phyloP scores from a whole-genome alignment of 2,329 filamentous ascomycete genomes.

The Monosporascus sp. region DNA sequence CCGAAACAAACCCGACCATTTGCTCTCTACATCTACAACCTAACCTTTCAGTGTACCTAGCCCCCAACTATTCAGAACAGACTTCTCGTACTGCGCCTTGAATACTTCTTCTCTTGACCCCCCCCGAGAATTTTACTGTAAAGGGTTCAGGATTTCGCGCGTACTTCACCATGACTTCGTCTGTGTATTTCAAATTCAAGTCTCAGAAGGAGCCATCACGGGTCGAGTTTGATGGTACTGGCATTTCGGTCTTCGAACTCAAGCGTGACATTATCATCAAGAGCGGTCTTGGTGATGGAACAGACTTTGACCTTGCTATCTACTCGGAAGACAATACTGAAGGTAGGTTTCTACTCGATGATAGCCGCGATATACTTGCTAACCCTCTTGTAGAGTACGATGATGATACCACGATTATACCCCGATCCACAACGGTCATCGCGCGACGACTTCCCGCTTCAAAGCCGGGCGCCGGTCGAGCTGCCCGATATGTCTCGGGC shows the following conservation, averaged over 20 bases:
- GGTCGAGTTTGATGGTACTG: constrained; percentile 94
- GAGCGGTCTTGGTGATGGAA: constrained; percentile 88
- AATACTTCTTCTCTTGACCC: not conserved
- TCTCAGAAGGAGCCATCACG: constrained; percentile 92
- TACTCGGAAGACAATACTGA: constrained; percentile 88
- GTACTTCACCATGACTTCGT: constrained; percentile 72
- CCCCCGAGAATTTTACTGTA: constrained; percentile 7
- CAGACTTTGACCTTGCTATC: constrained; percentile 92
- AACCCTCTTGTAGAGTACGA: constrained; percentile 67
- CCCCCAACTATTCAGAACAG: not conserved
- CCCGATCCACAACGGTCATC: constrained; percentile 88
- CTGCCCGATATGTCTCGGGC: constrained; percentile 90
- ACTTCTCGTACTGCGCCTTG: not conserved
- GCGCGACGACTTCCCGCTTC: constrained; percentile 79
- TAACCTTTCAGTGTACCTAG: constrained; percentile 1
- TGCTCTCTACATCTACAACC: not conserved
- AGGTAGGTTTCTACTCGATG: constrained; percentile 51
- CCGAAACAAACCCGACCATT: constrained; percentile 7
- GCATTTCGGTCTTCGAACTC: constrained; percentile 96
- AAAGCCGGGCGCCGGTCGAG: constrained; percentile 81
- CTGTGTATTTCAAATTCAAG: constrained; percentile 99
- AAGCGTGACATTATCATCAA: constrained; percentile 98
- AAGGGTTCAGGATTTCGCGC: constrained; percentile 11
- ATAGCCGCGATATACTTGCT: constrained; percentile 5
- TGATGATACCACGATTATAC: constrained; percentile 96